A percentile compares a stretch with the other conserved stretches of the same genome.
Evolutionary conservation across 164 flowering plant species (phyloP).

Genomic region (grape (Vitis vinifera)): DNA sequence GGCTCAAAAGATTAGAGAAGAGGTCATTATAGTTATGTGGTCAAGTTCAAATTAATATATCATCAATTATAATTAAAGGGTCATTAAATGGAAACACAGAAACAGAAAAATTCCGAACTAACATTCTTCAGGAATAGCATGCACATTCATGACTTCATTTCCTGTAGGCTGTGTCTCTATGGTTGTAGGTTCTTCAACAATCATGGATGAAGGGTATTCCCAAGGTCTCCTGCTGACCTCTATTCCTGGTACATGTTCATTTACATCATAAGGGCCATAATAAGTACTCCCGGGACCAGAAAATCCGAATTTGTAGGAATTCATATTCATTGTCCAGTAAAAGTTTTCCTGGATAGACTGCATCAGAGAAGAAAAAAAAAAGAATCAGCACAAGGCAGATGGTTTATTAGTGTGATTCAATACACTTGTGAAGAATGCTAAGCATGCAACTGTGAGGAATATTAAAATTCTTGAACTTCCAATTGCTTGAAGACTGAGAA

Average conservation of each 20-base stretch:
- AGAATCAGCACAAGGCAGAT: background rate
- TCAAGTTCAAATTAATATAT: background rate
- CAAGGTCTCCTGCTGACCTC: conserved; percentile 29
- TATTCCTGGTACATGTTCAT: conserved; percentile 30
- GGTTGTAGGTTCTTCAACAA: conserved; percentile 19
- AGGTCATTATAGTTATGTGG: background rate
- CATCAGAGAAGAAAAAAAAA: background rate
- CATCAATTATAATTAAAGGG: background rate
- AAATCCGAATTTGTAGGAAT: conserved; percentile 34
- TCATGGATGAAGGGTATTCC: conserved; percentile 29
- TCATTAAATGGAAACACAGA: background rate
- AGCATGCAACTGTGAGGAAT: background rate
- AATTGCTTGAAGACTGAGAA: background rate
- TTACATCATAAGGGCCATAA: conserved; percentile 31
- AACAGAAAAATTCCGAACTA: conserved; percentile 9
- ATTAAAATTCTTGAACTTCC: background rate
- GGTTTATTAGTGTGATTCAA: background rate
- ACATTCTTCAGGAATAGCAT: conserved; percentile 42
- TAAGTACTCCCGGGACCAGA: conserved; percentile 31
- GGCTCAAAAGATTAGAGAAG: background rate
- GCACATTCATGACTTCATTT: conserved; percentile 18
- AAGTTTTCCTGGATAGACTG: conserved; percentile 26
- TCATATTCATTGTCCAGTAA: conserved; percentile 40
- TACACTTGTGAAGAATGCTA: background rate
- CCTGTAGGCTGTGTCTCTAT: conserved; percentile 12